Evolutionary conservation across 495 filamentous ascomycete genomes (phyloP), one percentile per base, ranked within the genome.

Genomic region (Echria macrotheca): DNA sequence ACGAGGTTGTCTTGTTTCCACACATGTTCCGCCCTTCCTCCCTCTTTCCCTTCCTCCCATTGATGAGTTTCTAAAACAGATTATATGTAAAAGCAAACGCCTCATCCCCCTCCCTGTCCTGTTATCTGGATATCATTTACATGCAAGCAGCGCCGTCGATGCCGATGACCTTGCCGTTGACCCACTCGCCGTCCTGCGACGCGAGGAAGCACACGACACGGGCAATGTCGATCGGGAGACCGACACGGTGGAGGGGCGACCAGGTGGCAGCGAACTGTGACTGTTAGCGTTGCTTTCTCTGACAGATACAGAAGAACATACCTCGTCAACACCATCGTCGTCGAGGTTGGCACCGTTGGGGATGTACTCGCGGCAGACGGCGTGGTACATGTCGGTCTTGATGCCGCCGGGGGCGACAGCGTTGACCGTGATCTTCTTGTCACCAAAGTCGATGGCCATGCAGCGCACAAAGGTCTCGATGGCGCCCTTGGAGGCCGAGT

Each of bases 361-460:
- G 49, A 83, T 83, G 69, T 84, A 84, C 67, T 81, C 79, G 45
- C 75, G 70, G 64, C 75, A 80, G 45, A 81, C 80, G 57, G 72
- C 71, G 58, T 82, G 73, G 71, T 81, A 84, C 81, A 85, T 85
- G 59, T 85, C 81, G 44, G 78, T 80, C 72, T 83, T 81, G 67
- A 84, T 78, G 44, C 81, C 81, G 38, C 81, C 81, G 36, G 81
- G 81, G 3, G 81, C 81, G 37, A 85, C 72, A 55, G 73, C 77
- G 64, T 85, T 85, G 68, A 81, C 79, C 12, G 80, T 84, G 53
- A 84, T 79, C 53, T 64, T 66, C 56, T 68, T 66, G 62, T 61
- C 59, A 28, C 64, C 64, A 23, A 61, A 65, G 47, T 79, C 62
- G 24, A 64, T 56, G 6, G 62, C 63, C 57, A 65, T 63, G 54